phyloP scores from a whole-genome alignment of 441 rosid species.

The Euphorbia celastroides region DNA sequence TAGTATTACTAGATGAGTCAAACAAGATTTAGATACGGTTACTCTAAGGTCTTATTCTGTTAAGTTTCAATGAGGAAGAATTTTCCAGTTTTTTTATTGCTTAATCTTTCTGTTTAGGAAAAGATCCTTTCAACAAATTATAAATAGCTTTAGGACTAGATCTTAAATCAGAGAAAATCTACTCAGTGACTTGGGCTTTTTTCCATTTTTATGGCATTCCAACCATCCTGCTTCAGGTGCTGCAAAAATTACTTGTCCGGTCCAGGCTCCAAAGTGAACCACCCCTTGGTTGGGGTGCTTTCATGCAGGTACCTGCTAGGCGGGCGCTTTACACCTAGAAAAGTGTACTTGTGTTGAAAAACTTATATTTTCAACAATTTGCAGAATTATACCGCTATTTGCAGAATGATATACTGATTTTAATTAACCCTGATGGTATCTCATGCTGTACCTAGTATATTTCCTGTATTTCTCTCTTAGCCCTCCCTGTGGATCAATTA shows the following conservation, averaged over 20 bases:
- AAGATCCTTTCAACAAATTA: background rate
- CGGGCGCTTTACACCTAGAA: too few relatives aligned
- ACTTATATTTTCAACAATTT: background rate
- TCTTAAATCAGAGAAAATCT: background rate
- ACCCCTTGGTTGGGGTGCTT: background rate
- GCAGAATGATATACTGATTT: background rate
- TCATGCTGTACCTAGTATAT: background rate
- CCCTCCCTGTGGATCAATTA: background rate
- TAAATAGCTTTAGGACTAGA: background rate
- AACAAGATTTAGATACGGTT: background rate
- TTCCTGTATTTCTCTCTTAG: background rate
- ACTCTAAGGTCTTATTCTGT: background rate
- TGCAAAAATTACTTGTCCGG: background rate
- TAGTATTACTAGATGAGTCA: background rate
- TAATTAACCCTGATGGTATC: background rate
- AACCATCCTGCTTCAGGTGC: background rate
- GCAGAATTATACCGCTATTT: background rate
- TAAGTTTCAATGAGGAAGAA: background rate
- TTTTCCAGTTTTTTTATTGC: background rate
- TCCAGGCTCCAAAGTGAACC: background rate
- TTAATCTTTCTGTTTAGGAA: background rate
- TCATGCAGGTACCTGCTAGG: background rate
- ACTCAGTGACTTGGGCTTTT: background rate
- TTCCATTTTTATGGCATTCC: background rate
- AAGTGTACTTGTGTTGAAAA: too few relatives aligned